Evolutionary conservation across 2,329 filamentous ascomycete genomes (phyloP), one percentile per base, ranked within the genome.

Genomic region (Lasiodiplodia gonubiensis): DNA sequence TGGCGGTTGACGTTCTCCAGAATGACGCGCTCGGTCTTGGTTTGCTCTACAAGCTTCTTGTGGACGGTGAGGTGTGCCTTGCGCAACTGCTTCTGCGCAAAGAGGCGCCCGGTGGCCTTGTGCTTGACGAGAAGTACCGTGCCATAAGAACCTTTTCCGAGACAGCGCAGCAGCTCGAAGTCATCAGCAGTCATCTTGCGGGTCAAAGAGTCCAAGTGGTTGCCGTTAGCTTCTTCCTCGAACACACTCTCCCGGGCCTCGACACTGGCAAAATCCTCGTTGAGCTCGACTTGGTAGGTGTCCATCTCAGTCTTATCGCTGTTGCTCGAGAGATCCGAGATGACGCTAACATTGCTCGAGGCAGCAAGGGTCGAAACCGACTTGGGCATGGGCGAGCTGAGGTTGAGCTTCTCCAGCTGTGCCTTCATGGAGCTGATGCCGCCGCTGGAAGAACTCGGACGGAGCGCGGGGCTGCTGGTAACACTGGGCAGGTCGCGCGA

Each of bases 81-180:
- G 79, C 94, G 95, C 81, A 99, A 95, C 80, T 98, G 94, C 83
- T 99, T 99, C 82, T 99, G 96, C 0, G 95, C 96, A 75, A 94
- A 99, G 5, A 99, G 86, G 52, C 92, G 90, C 51, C 95, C 95
- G 2, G 94, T 97, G 35, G 88, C 83, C 61, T 88, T 89, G 81
- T 99, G 94, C 81, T 94, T 95, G 69, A 99, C 96, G 33, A 99
- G 86, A 54, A 97, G 83, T 12, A 99, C 96, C 0, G 94, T 99
- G 42, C 95, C 95, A 77, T 95, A 99, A 16, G 95, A 93, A 59
- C 95, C 95, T 77, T 98, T 98, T 67, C 96, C 96, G 25, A 99
- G 89, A 78, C 94, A 98, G 60, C 92, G 92, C 61, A 99, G 82
- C 12, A 92, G 89, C 74, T 97, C 91, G 77, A 99, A 99, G 77